Evolutionary conservation across 345 rosid species (phyloP), one percentile per base, ranked within the genome.

Genomic region (Acer campestre): DNA sequence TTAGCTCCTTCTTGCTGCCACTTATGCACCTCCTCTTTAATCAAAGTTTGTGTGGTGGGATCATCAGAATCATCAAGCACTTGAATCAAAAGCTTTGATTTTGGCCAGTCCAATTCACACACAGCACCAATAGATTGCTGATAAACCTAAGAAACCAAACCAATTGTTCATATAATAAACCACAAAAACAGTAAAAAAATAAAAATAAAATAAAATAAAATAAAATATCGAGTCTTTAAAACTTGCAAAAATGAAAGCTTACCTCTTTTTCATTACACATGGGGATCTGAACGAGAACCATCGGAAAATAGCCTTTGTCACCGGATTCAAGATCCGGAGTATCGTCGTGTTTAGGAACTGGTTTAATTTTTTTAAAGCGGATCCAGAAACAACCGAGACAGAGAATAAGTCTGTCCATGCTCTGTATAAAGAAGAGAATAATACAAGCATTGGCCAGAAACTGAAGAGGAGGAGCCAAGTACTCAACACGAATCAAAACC

Each of bases 261-360:
- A 93, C 99, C 98, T 95, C 99, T 77, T 85, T 92, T 71, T 95
- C 99, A 38, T 95, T 95, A 56, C 99, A 93, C 99, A 95, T 95
- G 61, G 99, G 99, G 79, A 95, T 93, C 86, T 95, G 99, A 61
- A 95, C 92, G 42, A 95, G 96, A 58, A 95, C 97, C 98, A 91
- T 92, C 2, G 99, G 99, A 81, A 90, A 92, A 80, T 67, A 84
- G 23, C 96, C 95, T 20, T 76, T 44, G 22, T 85, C 85, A 12
- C 98, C 97, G 35, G 93, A 82, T 79, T 95, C 99, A 25, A 89
- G 89, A 83, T 93, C 99, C 10, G 83, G 55, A 20, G 75, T 49
- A 10, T 86, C 65, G 20, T 78, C 87, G 2, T 70, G 82, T 75
- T 88, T 88, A 80, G 89, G 89, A 4, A 85, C 77, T 7, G 99